A percentile compares a stretch with the other conserved stretches of the same genome.
phyloP scores from a whole-genome alignment of 352 stramenopile species.

The Phytopythium delawarense region DNA sequence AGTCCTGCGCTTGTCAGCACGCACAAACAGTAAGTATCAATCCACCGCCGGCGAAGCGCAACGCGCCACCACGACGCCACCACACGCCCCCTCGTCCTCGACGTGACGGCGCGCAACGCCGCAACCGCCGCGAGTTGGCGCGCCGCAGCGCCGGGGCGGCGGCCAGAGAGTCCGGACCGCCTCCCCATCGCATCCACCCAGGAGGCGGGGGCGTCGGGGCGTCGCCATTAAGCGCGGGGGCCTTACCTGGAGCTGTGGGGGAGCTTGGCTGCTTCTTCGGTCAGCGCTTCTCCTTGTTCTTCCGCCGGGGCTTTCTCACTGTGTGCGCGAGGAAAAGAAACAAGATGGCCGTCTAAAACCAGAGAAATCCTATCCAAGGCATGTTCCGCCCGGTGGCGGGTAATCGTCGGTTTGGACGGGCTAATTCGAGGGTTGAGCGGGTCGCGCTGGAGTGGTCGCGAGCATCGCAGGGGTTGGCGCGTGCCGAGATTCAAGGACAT shows the following conservation, averaged over 20 bases:
- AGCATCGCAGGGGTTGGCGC: too few relatives aligned
- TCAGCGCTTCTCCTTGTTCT: background rate
- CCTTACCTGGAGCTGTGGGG: background rate
- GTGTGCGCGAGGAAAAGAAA: background rate
- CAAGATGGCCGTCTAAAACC: too few relatives aligned
- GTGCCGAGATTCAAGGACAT: constrained; percentile 17
- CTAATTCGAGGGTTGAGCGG: background rate
- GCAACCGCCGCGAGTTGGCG: constrained; percentile 5
- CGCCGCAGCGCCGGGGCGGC: background rate
- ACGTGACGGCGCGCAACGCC: constrained; percentile 1
- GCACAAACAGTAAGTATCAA: background rate
- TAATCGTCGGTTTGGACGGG: background rate
- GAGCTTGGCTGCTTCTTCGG: background rate
- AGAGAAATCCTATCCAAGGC: too few relatives aligned
- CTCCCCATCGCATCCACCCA: background rate
- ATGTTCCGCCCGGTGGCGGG: too few relatives aligned
- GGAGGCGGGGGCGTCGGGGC: background rate
- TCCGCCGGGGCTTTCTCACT: background rate
- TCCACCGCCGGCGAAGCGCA: background rate
- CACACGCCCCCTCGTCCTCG: background rate
- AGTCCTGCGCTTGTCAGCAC: background rate
- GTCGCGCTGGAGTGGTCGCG: too few relatives aligned
- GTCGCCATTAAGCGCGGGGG: background rate
- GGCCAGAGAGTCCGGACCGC: background rate
- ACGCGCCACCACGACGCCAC: background rate